These are phyloP conservation scores for Termitomyces bulborhizus DNA, from an alignment of 768 basidiomycete genomes.

Conservation along the genomic window DNA sequence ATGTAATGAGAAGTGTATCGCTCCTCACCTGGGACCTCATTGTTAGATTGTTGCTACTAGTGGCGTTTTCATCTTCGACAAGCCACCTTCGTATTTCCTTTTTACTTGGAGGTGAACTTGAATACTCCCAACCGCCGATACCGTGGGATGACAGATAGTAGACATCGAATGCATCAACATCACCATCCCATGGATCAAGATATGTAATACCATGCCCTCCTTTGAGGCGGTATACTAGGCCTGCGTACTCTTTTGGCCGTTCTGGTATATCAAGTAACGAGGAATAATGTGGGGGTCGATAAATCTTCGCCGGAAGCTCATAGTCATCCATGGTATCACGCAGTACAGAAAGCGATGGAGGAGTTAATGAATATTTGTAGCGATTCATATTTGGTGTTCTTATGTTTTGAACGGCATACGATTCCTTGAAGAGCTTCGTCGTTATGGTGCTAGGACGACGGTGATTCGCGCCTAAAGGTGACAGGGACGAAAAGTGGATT, in stretches of 20 bases:
- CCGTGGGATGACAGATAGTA: slow-evolving; percentile 19
- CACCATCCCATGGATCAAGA: slow-evolving; percentile 54
- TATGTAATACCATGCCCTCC: slow-evolving; percentile 50
- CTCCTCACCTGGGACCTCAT: slow-evolving; percentile 40
- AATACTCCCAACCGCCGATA: slow-evolving; percentile 78
- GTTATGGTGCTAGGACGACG: background rate
- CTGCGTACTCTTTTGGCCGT: slow-evolving; percentile 71
- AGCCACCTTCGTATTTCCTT: slow-evolving; percentile 54
- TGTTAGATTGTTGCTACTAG: slow-evolving; percentile 6
- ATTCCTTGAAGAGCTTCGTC: slow-evolving; percentile 18
- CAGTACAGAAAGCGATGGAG: slow-evolving; percentile 48
- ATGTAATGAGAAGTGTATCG: background rate
- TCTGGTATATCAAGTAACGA: slow-evolving; percentile 62
- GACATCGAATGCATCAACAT: background rate
- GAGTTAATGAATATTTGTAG: slow-evolving; percentile 41
- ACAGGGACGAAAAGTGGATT: slow-evolving; percentile 1
- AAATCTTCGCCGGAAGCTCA: slow-evolving; percentile 53
- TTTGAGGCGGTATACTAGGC: slow-evolving; percentile 65
- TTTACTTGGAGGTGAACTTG: slow-evolving; percentile 57
- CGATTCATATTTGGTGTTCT: slow-evolving; percentile 26
- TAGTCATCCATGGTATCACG: slow-evolving; percentile 35
- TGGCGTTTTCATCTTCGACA: slow-evolving; percentile 20
- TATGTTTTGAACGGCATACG: slow-evolving; percentile 19
- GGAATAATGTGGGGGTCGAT: slow-evolving; percentile 80
- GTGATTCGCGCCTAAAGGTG: background rate